These are phyloP conservation scores for Sordaria brevicollis DNA, from an alignment of 495 filamentous ascomycete species.

Conservation along the genomic window DNA sequence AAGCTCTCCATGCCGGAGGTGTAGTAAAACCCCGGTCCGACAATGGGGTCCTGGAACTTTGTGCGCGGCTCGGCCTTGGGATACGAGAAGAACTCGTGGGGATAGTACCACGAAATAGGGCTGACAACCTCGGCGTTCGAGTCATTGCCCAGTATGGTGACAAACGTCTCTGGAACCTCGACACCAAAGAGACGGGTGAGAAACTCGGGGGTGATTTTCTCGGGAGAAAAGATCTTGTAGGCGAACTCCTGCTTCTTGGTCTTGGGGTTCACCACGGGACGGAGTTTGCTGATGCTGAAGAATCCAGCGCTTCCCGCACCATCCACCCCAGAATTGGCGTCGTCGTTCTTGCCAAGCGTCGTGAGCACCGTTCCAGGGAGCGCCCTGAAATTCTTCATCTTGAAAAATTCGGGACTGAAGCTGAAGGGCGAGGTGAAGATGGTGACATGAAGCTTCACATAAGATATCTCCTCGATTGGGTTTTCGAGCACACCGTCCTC, in stretches of 20 bases:
- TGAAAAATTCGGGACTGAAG: constrained; percentile 60
- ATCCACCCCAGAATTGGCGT: constrained; percentile 30
- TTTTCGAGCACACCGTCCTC: constrained; percentile 31
- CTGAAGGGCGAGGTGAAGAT: constrained; percentile 68
- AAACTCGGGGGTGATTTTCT: constrained; percentile 52
- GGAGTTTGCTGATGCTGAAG: constrained; percentile 77
- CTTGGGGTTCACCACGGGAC: constrained; percentile 47
- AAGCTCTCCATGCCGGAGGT: constrained; percentile 91
- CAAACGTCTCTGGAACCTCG: constrained; percentile 28
- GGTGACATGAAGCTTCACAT: constrained; percentile 77
- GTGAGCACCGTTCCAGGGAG: constrained; percentile 73
- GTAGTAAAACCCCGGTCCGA: constrained; percentile 69
- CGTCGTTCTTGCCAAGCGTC: constrained; percentile 54
- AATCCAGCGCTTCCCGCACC: constrained; percentile 65
- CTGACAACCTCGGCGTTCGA: constrained; percentile 10
- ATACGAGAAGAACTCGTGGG: constrained; percentile 66
- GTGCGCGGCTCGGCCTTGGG: constrained; percentile 72
- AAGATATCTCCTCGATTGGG: constrained; percentile 63
- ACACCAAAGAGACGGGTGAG: constrained; percentile 41
- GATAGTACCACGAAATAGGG: constrained; percentile 69
- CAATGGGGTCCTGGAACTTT: constrained; percentile 72
- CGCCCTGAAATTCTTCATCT: constrained; percentile 36
- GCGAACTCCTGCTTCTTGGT: constrained; percentile 56
- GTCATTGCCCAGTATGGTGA: background rate
- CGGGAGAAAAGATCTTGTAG: constrained; percentile 93